phyloP scores from a whole-genome alignment of 805 yeast genomes.

The Yarrowia osloensis region DNA sequence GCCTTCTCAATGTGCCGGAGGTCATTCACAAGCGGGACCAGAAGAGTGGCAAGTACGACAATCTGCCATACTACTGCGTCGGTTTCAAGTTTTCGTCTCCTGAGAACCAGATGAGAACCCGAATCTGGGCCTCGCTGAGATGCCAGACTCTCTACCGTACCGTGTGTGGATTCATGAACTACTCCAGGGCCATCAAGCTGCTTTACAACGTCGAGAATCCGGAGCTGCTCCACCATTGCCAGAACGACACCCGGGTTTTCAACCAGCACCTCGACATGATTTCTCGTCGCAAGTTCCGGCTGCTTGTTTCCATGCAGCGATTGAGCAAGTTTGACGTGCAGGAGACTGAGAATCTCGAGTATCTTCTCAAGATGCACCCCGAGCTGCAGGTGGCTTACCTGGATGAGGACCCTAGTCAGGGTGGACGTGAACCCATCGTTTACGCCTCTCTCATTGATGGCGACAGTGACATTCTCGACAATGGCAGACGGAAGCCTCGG shows the following conservation, averaged over 20 bases:
- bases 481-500: slow-evolving; percentile 62
- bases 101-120: slow-evolving; percentile 64
- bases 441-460: slow-evolving; percentile 72
- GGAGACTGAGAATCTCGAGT: slow-evolving; percentile 79
- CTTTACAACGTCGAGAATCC: slow-evolving; percentile 61
- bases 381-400: slow-evolving; percentile 56
- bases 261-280: slow-evolving; percentile 47
- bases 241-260: slow-evolving; percentile 25
- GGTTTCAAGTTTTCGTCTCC: slow-evolving; percentile 72
- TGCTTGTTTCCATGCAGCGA: slow-evolving; percentile 85
- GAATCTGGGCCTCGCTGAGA: slow-evolving; percentile 85
- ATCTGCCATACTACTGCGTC: slow-evolving; percentile 67
- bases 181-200: slow-evolving; percentile 68
- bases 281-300: slow-evolving; percentile 82
- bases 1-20: slow-evolving; percentile 4
- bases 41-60: slow-evolving; percentile 48
- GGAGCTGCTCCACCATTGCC: slow-evolving; percentile 31
- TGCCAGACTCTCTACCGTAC: slow-evolving; percentile 84
- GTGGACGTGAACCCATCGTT: slow-evolving; percentile 43
- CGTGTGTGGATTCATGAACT: slow-evolving; percentile 80
- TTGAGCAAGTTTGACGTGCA: slow-evolving; percentile 71
- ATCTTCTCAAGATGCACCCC: slow-evolving; percentile 80
- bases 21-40: slow-evolving; percentile 4
- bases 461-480: slow-evolving; percentile 58
- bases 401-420: slow-evolving; percentile 31